Percentiles rank a stretch among this genome's conserved stretches.
These are phyloP conservation scores for Erythrobasidium hasegawianum DNA, from an alignment of 1,284 basidiomycete species.

Conservation along the genomic window DNA sequence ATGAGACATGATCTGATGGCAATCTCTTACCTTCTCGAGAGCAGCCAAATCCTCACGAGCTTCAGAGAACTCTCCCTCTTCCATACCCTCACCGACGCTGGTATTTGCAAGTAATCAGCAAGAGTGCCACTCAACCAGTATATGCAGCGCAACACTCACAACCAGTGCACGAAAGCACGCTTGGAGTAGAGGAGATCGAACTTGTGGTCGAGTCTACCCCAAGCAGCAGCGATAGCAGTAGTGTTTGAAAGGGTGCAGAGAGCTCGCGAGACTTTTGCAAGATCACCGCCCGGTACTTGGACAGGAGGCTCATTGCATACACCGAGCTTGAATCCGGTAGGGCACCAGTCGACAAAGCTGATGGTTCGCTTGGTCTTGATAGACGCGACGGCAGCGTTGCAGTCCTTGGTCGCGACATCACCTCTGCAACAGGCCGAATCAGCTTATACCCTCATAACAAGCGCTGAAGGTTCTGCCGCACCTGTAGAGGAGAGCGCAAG, in stretches of 20 bases:
- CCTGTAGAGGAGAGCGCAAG: slow-evolving; percentile 52
- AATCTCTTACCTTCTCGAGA: slow-evolving; percentile 43
- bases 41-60: slow-evolving; percentile 46
- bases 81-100: slow-evolving; percentile 46
- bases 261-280: slow-evolving; percentile 88
- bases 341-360: slow-evolving; percentile 95
- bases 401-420: slow-evolving; percentile 96
- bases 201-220: slow-evolving; percentile 96
- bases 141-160: not conserved
- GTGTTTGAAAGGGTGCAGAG: slow-evolving; percentile 97
- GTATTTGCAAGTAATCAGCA: too few relatives aligned
- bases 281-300: slow-evolving; percentile 85
- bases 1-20: not conserved
- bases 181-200: slow-evolving; percentile 76
- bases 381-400: slow-evolving; percentile 83
- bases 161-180: slow-evolving; percentile 46
- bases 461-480: slow-evolving; percentile 50
- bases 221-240: slow-evolving; percentile 88
- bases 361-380: slow-evolving; percentile 98
- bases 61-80: slow-evolving; percentile 47
- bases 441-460: slow-evolving; percentile 48
- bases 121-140: too few relatives aligned
- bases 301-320: slow-evolving; percentile 59
- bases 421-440: slow-evolving; percentile 70
- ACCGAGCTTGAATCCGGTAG: slow-evolving; percentile 83